These are phyloP conservation scores for Phytophthora podocarpi DNA, from an alignment of 352 stramenopile genomes.

Conservation along the genomic window DNA sequence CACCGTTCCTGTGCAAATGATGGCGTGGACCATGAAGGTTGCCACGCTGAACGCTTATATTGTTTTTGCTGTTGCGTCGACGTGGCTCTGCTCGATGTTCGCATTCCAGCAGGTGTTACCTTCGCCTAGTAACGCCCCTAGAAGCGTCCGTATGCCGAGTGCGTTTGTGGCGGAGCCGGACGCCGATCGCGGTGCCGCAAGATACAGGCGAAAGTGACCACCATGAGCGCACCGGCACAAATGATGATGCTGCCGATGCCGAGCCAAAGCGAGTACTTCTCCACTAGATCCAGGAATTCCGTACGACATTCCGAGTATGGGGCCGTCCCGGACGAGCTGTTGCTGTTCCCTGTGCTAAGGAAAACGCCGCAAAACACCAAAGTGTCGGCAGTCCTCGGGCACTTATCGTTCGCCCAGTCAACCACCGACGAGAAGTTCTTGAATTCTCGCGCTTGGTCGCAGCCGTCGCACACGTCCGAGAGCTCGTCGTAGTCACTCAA, in stretches of 20 bases:
- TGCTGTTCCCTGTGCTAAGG: slow-evolving; percentile 35
- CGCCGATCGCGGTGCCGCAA: slow-evolving; percentile 36
- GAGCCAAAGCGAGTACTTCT: slow-evolving; percentile 44
- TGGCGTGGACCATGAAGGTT: too few relatives aligned
- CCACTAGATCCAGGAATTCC: slow-evolving; percentile 55
- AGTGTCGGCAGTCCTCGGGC: slow-evolving; percentile 48
- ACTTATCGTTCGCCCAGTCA: slow-evolving; percentile 85
- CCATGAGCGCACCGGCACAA: slow-evolving; percentile 42
- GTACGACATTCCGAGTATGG: slow-evolving; percentile 59
- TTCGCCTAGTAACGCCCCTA: slow-evolving; percentile 23
- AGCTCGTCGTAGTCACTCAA: slow-evolving; percentile 40
- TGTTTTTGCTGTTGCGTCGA: background rate
- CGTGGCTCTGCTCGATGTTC: slow-evolving; percentile 1
- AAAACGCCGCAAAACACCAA: slow-evolving; percentile 70
- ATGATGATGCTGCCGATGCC: slow-evolving; percentile 50
- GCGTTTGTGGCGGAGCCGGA: slow-evolving; percentile 3
- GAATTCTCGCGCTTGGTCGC: slow-evolving; percentile 57
- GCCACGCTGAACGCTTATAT: too few relatives aligned
- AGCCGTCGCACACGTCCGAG: slow-evolving; percentile 56
- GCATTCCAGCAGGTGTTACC: slow-evolving; percentile 3
- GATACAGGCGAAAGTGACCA: slow-evolving; percentile 55
- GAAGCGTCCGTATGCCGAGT: slow-evolving; percentile 29
- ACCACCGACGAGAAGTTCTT: slow-evolving; percentile 70
- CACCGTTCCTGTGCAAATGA: too few relatives aligned
- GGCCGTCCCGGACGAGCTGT: slow-evolving; percentile 37